A percentile compares a stretch with the other conserved stretches of the same genome.
Conservation (phyloP, 2,329 filamentous ascomycete genomes). For the Diaporthe batatas region DNA sequence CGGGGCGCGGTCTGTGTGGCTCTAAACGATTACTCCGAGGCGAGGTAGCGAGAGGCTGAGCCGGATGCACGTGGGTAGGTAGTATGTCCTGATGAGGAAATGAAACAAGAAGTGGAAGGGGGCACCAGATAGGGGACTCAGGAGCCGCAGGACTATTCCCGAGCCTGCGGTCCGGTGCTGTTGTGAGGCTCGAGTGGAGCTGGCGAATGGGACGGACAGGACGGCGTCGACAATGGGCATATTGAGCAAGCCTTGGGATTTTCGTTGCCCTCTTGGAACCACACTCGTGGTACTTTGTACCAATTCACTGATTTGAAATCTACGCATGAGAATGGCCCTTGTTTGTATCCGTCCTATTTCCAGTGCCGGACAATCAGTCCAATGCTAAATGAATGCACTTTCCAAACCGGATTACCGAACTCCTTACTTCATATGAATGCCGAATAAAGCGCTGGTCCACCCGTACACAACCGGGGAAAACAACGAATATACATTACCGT, state of each 20-base stretch:
- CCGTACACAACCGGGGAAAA: constrained; percentile 6
- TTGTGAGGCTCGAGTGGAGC: neutral
- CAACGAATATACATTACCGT: constrained; percentile 34
- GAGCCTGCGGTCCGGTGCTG: neutral
- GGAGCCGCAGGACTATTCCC: neutral
- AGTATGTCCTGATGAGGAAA: constrained; percentile 4
- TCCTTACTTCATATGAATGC: constrained; percentile 27
- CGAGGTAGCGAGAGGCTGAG: constrained; percentile 52
- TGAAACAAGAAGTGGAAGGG: neutral
- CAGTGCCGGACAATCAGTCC: constrained; percentile 1
- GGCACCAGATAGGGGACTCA: neutral
- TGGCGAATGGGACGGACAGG: constrained; percentile 8
- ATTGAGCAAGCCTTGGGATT: neutral
- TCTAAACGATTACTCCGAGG: constrained; percentile 84
- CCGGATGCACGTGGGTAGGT: constrained; percentile 9
- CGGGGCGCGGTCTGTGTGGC: constrained; percentile 92
- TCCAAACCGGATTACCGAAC: constrained; percentile 29
- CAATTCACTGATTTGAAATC: neutral
- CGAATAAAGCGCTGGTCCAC: constrained; percentile 12
- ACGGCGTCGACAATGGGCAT: constrained; percentile 25
- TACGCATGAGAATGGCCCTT: neutral
- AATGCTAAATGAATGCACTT: neutral
- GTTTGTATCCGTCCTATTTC: constrained; percentile 14
- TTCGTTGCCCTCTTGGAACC: neutral
- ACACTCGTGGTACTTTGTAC: neutral